Base-by-base conservation (phyloP, 78 protist genomes). In the Thecamonas trahens region DNA sequence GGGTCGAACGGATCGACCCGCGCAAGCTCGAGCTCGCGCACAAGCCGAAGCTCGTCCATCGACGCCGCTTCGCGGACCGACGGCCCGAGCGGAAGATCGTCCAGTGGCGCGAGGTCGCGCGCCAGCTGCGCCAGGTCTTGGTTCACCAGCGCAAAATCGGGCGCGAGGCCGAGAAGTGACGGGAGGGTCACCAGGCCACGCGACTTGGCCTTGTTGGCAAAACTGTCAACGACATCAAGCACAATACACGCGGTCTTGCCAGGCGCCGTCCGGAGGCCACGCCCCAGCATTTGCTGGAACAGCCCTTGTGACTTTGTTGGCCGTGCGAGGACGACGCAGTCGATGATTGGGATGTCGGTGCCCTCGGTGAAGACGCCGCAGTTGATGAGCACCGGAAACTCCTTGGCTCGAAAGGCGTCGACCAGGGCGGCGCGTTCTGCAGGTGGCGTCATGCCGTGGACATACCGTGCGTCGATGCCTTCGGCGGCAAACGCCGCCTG, bases 41-140 rank as follows among this genome's bases (percentile, higher is more conserved):
- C n/a, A n/a, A n/a, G n/a, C n/a, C n/a, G n/a, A n/a, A n/a, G n/a
- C n/a, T n/a, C n/a, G n/a, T n/a, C n/a, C n/a, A n/a, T n/a, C n/a
- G n/a, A n/a, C 8, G 44, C 20, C 44, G 66, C 31, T 40, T 31
- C 44, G 20, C 20, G 45, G 20, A 61, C 32, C 18, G 20, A 26
- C n/a, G 32, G 40, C 18, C 18, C 32, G 29, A 31, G 45, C 44
- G 44, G 11, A 61, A 61, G 66, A 28, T 61, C 26, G 1, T 61
- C 44, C n/a, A 61, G 66, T 22, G 40, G 14, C 18, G 40, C 17
- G 66, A 61, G n/a, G n/a, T n/a, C n/a, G n/a, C n/a, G n/a, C n/a
- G n/a, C n/a, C n/a, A n/a, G n/a, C n/a, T n/a, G n/a, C n/a, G n/a
- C 66, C 44, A 61, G 66, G 66, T 61, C 26, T 61, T 61, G 20